phyloP scores from a whole-genome alignment of 371 early-diverging fungal species.

The Apophysomyces ossiformis region DNA sequence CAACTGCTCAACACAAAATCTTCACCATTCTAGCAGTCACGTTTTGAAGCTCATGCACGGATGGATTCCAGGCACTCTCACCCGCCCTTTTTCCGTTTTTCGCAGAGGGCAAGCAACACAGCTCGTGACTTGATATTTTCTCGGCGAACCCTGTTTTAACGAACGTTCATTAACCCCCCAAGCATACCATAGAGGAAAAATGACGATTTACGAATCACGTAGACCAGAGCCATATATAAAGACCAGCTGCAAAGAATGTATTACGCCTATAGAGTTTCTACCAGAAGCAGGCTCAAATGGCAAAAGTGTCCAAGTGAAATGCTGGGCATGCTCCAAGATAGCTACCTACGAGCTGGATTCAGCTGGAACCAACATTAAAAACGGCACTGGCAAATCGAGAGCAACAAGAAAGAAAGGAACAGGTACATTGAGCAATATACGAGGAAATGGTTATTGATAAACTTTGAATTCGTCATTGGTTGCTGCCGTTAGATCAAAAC shows the following conservation, averaged over 20 bases:
- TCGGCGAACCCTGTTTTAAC: neutral
- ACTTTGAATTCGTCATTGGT: neutral
- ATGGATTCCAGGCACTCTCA: too few species aligned
- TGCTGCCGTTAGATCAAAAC: slow-evolving; percentile 58
- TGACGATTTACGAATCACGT: slow-evolving; percentile 36
- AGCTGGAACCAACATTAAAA: slow-evolving; percentile 37
- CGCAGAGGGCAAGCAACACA: too few species aligned
- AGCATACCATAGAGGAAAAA: neutral
- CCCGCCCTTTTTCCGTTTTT: too few species aligned
- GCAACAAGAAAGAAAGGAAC: slow-evolving; percentile 54
- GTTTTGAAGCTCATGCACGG: too few species aligned
- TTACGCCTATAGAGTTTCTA: slow-evolving; percentile 43
- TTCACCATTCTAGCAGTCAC: too few species aligned
- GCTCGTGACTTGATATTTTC: neutral
- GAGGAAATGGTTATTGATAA: slow-evolving; percentile 18
- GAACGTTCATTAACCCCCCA: slow-evolving; percentile 17
- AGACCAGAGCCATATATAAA: slow-evolving; percentile 57
- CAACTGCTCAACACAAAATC: too few species aligned
- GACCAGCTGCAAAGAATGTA: slow-evolving; percentile 45
- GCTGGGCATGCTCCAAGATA: slow-evolving; percentile 57
- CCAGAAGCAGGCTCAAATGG: slow-evolving; percentile 29
- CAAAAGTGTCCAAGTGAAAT: slow-evolving; percentile 49
- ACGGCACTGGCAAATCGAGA: slow-evolving; percentile 24
- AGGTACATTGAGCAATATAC: slow-evolving; percentile 29
- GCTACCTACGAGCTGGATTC: slow-evolving; percentile 55